Base-by-base conservation (phyloP, 108 stramenopile species). In the Pseudonitzschia delicatissima region DNA sequence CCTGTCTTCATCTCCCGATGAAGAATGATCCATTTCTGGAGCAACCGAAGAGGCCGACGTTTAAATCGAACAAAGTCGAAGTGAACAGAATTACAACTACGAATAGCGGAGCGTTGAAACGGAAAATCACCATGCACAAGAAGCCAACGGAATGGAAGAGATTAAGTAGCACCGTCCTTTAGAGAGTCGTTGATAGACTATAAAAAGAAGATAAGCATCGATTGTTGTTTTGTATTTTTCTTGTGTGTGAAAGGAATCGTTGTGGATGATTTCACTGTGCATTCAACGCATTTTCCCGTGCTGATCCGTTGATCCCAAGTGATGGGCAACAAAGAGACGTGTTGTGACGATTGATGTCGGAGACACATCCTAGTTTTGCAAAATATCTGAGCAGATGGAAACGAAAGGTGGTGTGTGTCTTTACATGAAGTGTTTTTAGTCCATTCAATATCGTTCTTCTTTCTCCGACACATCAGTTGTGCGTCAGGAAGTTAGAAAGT, bases 391-490 rank as follows among this genome's bases (percentile, higher is more conserved):
- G 31, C 53, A 55, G 53, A 55, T 55, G 53, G 53, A 33, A 55
- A 33, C 4, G 7, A n/a, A 17, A 33, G 32, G n/a, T 55, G 53
- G 53, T 55, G 53, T 33, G 26, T 33, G n/a, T 17, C 17, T 55
- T 33, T 29, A 34, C 53, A 55, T 55, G 53, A 55, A 18, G 32
- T 55, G 32, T 55, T 55, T 55, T 55, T 55, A 33, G 53, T 9
- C 53, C 31, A 23, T 48, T 48, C 20, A 39, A 44, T n/a, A 44
- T 44, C 42, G 6, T 44, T 44, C n/a, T n/a, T 44, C 42, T n/a
- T 44, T n/a, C 2, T 5, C n/a, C 1, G 2, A 44, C 13, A 6
- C 42, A 44, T 44, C 42, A 44, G 42, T 44, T 44, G 42, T 44
- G 42, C 42, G 42, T 44, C 42, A 44, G n/a, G n/a, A n/a, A n/a